Conservation (phyloP, 139 green algal genomes). For the Coccomyxa sp. region DNA sequence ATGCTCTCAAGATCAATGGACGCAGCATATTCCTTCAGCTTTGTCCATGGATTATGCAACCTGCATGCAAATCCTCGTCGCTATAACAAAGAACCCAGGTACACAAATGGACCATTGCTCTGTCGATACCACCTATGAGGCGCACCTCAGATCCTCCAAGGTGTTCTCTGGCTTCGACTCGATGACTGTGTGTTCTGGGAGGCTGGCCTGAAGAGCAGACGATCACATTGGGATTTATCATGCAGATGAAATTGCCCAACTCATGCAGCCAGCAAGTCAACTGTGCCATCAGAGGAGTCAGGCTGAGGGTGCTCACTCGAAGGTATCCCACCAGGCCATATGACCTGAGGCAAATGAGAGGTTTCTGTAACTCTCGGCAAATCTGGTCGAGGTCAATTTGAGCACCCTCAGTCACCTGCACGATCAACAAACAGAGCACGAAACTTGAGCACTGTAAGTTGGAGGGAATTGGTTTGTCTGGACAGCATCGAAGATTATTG, state of each 20-base stretch:
- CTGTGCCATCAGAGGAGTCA: neutral
- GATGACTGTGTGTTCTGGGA: constrained; percentile 77
- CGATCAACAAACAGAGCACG: too few relatives aligned
- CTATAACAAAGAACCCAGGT: neutral
- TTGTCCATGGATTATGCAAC: constrained; percentile 76
- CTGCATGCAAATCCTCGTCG: constrained; percentile 26
- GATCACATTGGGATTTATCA: neutral
- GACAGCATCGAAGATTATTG: neutral
- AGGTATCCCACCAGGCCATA: constrained; percentile 85
- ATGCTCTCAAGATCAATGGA: constrained; percentile 62
- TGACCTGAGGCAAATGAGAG: constrained; percentile 68
- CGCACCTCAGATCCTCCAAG: constrained; percentile 77
- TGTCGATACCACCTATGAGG: neutral
- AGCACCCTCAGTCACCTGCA: constrained; percentile 64
- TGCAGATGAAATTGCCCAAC: neutral
- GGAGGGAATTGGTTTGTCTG: neutral
- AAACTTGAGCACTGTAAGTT: neutral
- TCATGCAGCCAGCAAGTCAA: too few relatives aligned
- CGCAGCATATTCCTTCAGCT: constrained; percentile 55
- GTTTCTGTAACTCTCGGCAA: constrained; percentile 52
- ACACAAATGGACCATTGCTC: neutral
- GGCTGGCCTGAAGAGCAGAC: constrained; percentile 42
- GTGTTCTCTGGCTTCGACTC: constrained; percentile 89
- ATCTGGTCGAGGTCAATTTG: constrained; percentile 65
- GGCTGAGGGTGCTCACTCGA: constrained; percentile 36